phyloP scores from a whole-genome alignment of 2,329 filamentous ascomycete genomes.

The Cercospora zeae-maydis region DNA sequence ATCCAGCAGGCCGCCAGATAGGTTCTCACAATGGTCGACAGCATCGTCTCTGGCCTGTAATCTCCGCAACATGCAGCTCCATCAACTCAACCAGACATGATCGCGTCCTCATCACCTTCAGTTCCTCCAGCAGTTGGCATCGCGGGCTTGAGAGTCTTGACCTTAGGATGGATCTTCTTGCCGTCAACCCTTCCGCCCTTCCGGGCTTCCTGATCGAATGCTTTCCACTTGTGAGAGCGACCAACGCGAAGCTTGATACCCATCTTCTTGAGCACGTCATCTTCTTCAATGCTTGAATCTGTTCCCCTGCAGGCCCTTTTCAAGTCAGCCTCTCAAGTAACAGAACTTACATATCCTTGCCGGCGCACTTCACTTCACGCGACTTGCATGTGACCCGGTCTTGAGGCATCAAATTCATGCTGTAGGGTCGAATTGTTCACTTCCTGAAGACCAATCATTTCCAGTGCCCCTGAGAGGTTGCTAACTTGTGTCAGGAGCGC shows the following conservation, averaged over 20 bases:
- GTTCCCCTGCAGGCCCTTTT: too few relatives aligned
- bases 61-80: background rate
- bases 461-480: background rate
- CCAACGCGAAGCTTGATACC: background rate
- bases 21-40: too few relatives aligned
- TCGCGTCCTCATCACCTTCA: background rate
- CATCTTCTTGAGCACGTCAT: slow-evolving; percentile 8
- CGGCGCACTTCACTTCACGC: background rate
- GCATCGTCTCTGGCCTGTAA: background rate
- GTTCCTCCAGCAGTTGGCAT: background rate
- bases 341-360: background rate
- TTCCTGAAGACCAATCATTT: background rate
- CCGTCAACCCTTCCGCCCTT: slow-evolving; percentile 4
- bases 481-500: background rate
- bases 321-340: too few relatives aligned
- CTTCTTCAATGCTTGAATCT: background rate
- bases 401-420: background rate
- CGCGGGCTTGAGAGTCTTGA: background rate
- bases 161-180: slow-evolving; percentile 14
- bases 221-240: background rate
- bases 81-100: background rate
- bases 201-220: background rate
- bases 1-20: too few relatives aligned
- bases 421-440: background rate
- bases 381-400: background rate